Percentiles rank a stretch among this genome's conserved stretches.
Conservation (phyloP, 352 stramenopile species). For the Phytopythium helicoides region DNA sequence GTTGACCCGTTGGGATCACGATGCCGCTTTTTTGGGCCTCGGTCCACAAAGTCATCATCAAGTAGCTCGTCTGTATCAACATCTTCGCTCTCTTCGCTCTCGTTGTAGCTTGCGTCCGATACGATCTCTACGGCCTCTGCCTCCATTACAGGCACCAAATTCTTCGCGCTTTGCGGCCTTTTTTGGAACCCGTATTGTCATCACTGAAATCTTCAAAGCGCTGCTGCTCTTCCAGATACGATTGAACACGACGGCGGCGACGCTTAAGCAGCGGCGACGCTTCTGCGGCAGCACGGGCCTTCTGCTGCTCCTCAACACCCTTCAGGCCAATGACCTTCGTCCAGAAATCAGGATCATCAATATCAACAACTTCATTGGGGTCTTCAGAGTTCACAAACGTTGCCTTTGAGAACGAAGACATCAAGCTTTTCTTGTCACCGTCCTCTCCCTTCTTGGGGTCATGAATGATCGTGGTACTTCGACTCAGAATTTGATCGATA, state of each 20-base stretch:
- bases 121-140: slow-evolving; percentile 55
- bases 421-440: slow-evolving; percentile 63
- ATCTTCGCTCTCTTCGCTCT: too few species aligned
- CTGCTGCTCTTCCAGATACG: slow-evolving; percentile 35
- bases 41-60: slow-evolving; percentile 38
- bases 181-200: too few species aligned
- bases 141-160: too few species aligned
- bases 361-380: slow-evolving; percentile 83
- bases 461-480: slow-evolving; percentile 86
- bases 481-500: slow-evolving; percentile 97
- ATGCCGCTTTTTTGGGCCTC: slow-evolving; percentile 18
- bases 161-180: too few species aligned
- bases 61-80: slow-evolving; percentile 44
- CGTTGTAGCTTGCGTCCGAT: slow-evolving; percentile 51
- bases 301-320: slow-evolving; percentile 56
- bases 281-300: slow-evolving; percentile 24
- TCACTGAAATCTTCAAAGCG: slow-evolving; percentile 53
- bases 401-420: slow-evolving; percentile 92
- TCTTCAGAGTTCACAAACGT: slow-evolving; percentile 90
- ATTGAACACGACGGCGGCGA: slow-evolving; percentile 69
- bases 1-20: background rate
- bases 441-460: slow-evolving; percentile 59
- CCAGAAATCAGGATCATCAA: slow-evolving; percentile 95
- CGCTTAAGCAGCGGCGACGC: slow-evolving; percentile 72
- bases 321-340: slow-evolving; percentile 91